Conservation (phyloP, 768 basidiomycete species). For the Suillus lakei region DNA sequence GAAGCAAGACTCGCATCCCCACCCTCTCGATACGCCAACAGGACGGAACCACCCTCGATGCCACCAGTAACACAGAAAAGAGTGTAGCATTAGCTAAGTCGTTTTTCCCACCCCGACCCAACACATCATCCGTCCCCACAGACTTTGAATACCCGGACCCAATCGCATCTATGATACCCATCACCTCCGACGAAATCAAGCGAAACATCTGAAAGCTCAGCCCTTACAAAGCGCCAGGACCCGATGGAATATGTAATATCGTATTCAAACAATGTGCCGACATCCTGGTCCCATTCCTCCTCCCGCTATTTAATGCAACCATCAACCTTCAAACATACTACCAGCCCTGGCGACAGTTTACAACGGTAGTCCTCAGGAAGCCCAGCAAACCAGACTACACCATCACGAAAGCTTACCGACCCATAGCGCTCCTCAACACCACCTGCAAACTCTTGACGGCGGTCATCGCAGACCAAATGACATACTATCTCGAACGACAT, state of each 20-base stretch:
- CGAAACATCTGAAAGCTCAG: neutral
- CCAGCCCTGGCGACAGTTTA: constrained; percentile 15
- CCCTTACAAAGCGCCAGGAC: neutral
- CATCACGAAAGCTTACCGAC: constrained; percentile 25
- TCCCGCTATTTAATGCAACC: constrained; percentile 11
- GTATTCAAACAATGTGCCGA: constrained; percentile 21
- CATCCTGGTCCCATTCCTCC: neutral
- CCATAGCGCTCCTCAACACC: constrained; percentile 24
- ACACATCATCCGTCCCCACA: neutral
- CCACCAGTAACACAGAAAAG: neutral
- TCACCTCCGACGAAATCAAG: accelerated
- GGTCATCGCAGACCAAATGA: constrained; percentile 16
- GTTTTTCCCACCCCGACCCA: neutral
- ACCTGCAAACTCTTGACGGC: constrained; percentile 19
- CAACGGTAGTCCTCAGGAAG: constrained; percentile 25
- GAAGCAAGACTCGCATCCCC: neutral
- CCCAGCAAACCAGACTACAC: constrained; percentile 28
- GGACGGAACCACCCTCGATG: accelerated
- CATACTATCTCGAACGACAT: constrained; percentile 15
- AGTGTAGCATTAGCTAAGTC: neutral
- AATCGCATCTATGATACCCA: neutral
- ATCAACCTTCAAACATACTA: constrained; percentile 14
- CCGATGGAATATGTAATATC: constrained; percentile 22
- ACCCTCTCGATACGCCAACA: neutral
- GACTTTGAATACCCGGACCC: neutral